Conservation (phyloP, 257 asterid genomes). For the Nicotiana paniculata region DNA sequence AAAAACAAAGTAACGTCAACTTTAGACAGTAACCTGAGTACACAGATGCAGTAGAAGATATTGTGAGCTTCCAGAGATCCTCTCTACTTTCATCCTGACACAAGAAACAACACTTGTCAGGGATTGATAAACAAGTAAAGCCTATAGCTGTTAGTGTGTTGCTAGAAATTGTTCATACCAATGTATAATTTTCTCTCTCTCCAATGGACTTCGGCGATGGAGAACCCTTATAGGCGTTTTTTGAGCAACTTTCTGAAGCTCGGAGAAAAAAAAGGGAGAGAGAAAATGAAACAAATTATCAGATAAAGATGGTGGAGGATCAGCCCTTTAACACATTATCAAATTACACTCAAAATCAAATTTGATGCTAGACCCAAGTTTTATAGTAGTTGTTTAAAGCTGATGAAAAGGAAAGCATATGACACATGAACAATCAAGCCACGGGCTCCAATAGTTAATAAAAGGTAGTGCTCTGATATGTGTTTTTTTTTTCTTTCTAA, state of each 20-base stretch:
- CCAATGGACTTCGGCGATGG: conserved; percentile 94
- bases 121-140: background rate
- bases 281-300: background rate
- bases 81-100: conserved; percentile 77
- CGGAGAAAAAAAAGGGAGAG: conserved; percentile 11
- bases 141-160: background rate
- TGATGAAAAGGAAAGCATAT: background rate
- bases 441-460: background rate
- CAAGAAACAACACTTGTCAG: conserved; percentile 15
- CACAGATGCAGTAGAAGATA: conserved; percentile 78
- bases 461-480: background rate
- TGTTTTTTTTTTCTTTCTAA: no score
- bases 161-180: conserved; percentile 40
- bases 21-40: conserved; percentile 59
- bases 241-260: conserved; percentile 65
- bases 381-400: background rate
- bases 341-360: background rate
- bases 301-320: background rate
- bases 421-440: background rate
- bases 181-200: conserved; percentile 70
- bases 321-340: background rate
- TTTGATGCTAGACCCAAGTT: background rate
- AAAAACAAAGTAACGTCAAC: background rate
- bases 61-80: conserved; percentile 60
- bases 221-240: conserved; percentile 97